Base-by-base conservation (phyloP, 805 yeast genomes). In the Candida ulmi region DNA sequence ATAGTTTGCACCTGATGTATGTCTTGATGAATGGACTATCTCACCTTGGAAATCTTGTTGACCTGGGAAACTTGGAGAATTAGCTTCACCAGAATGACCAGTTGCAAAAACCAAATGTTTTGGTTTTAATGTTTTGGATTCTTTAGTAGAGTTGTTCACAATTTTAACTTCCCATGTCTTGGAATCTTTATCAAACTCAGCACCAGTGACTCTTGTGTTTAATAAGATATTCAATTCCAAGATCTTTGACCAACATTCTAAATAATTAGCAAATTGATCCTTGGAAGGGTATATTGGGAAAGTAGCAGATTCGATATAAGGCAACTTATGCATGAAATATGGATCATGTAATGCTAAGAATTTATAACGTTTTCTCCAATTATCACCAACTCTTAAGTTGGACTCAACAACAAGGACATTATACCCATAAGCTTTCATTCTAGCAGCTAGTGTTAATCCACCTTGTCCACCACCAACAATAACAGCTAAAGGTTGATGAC, bases 381-480 rank as follows among this genome's bases (percentile, higher is more conserved):
- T 69, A 45, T 69, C 74, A 43, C 75, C 74, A 37, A 68, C 55
- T 25, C 58, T 49, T 37, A 42, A 25, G 48, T 64, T 61, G 19
- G 58, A 54, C 31, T 69, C 73, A 16, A 69, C 58, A 35, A 69
- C 62, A 32, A 69, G 54, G 1, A 65, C 52, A 36, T 62, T 60
- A 30, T 68, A 55, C 12, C 75, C 74, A 57, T 64, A 57, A 7
- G 56, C 52, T 42, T 65, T 65, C 50, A 69, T 52, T 38, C 71
- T 54, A 1, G 74, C 71, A 25, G 73, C 72, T 24, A 60, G 50
- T 24, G 64, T 63, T 18, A 69, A 50, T 3, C 74, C 74, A 43
- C 65, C 63, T 51, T 69, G 75, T 18, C 75, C 74, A 41, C 71
- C 75, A 31, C 75, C 74, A 33, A 69, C 67, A 43, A 69, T 55